Evolutionary conservation across 164 flowering plant species (phyloP).

Genomic region (Chimonanthus salicifolius): DNA sequence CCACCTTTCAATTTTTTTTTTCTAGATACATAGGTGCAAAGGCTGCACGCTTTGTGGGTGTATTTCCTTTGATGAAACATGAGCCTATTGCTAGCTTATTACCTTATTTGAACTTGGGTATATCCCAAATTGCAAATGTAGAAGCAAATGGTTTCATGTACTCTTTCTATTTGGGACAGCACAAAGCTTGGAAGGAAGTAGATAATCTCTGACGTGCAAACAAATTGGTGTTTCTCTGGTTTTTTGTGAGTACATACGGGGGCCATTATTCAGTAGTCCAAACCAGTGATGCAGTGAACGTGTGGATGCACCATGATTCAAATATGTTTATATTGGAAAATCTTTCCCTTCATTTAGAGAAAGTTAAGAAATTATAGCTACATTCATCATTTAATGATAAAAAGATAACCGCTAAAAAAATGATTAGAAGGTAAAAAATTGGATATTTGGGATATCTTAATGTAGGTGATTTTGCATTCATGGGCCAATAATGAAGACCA

Average conservation of each 20-base stretch:
- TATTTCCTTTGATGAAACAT: too few species aligned
- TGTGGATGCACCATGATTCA: neutral
- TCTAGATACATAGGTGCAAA: too few species aligned
- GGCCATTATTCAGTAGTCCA: neutral
- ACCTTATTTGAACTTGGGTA: neutral
- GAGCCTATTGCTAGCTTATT: neutral
- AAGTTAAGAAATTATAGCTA: neutral
- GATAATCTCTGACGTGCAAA: too few species aligned
- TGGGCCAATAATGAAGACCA: too few species aligned
- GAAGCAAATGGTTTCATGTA: neutral
- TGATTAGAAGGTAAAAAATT: neutral
- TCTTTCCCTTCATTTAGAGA: neutral
- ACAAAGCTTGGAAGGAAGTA: neutral
- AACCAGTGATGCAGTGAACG: neutral
- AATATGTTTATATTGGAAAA: neutral
- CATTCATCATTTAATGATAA: neutral
- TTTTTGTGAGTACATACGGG: neutral
- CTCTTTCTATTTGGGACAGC: neutral
- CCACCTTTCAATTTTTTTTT: too few species aligned
- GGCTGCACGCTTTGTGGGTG: too few species aligned
- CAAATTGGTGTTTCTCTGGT: neutral
- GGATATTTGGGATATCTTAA: neutral
- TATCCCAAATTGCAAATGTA: neutral
- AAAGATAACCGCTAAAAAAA: too few species aligned
- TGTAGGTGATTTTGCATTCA: too few species aligned